phyloP scores from a whole-genome alignment of 176 grass and related monocot species.

The Sorghum bicolor region Sorghum_bicolor_NCBIv3 NC_012878.2:58024001-58024500 shows the following conservation, averaged over 20 bases:
- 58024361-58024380: slow-evolving; percentile 4
- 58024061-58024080: not conserved
- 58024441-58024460: slow-evolving; percentile 6
- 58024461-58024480: slow-evolving; percentile 15
- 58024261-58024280: not conserved
- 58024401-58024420: slow-evolving; percentile 26
- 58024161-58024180: not conserved
- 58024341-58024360: not conserved
- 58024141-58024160: not conserved
- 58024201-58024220: not conserved
- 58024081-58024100: not conserved
- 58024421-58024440: slow-evolving; percentile 35
- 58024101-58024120: not conserved
- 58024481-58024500: not conserved
- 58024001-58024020: not conserved
- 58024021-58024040: not conserved
- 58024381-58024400: slow-evolving; percentile 22
- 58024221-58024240: not conserved
- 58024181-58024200: not conserved
- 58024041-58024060: not conserved
- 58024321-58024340: not conserved
- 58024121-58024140: not conserved
- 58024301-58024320: not conserved
- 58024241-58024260: not conserved
- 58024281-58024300: not conserved